Percentiles rank a stretch among this genome's conserved stretches.
Evolutionary conservation across 1,139 yeast genomes (phyloP).

Genomic region (Ogataea hybrid): DNA sequence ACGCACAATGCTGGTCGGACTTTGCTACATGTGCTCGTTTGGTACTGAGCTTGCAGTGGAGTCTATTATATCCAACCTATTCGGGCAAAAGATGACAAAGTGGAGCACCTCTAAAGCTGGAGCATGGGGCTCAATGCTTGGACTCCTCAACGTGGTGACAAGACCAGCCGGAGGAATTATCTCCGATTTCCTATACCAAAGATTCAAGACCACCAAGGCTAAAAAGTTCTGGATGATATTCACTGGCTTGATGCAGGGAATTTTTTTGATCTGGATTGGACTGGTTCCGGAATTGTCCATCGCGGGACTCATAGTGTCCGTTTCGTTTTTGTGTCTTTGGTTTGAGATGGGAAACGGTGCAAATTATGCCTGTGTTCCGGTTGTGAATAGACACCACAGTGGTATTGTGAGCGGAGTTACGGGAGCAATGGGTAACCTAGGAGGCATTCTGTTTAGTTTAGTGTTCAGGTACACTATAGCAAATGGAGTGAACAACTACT

Average conservation of each 20-base stretch:
- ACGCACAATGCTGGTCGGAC: conserved; percentile 32
- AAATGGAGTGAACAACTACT: conserved; percentile 28
- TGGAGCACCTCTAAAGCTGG: conserved; percentile 33
- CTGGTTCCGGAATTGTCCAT: conserved; percentile 25
- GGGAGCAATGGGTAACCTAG: conserved; percentile 35
- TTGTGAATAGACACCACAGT: conserved; percentile 33
- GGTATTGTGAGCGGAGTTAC: conserved; percentile 36
- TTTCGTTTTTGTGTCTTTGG: conserved; percentile 32
- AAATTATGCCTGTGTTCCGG: conserved; percentile 35
- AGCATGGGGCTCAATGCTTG: conserved; percentile 37
- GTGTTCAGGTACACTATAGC: conserved; percentile 32
- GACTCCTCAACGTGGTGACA: conserved; percentile 34
- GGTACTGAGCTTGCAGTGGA: conserved; percentile 37
- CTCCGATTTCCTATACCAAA: conserved; percentile 29
- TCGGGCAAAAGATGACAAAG: conserved; percentile 18
- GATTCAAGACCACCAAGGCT: conserved; percentile 28
- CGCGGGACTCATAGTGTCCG: conserved; percentile 30
- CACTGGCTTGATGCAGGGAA: conserved; percentile 33
- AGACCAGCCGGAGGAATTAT: conserved; percentile 35
- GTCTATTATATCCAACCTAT: conserved; percentile 32
- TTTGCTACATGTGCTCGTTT: conserved; percentile 33
- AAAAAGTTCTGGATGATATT: conserved; percentile 34
- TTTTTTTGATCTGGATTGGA: conserved; percentile 36
- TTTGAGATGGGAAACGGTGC: conserved; percentile 39
- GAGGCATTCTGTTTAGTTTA: conserved; percentile 34